Evolutionary conservation across 192 early-diverging fungal species (phyloP).

Genomic region (Backusella psychrophila): DNA sequence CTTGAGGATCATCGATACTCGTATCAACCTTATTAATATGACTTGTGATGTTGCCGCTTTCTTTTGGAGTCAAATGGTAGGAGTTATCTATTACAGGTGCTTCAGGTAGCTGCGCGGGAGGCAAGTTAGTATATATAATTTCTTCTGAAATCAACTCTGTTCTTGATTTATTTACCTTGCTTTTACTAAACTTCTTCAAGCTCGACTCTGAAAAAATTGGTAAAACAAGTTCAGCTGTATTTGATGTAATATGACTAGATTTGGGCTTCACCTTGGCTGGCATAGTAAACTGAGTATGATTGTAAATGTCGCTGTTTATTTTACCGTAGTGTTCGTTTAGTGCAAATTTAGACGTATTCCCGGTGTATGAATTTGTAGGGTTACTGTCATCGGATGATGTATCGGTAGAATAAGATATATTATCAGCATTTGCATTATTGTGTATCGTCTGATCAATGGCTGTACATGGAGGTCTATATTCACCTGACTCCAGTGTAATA

Average conservation of each 20-base stretch:
- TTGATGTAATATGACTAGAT: not conserved
- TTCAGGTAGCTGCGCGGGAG: not conserved
- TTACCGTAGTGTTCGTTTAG: not conserved
- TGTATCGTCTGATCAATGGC: not conserved
- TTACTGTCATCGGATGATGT: not conserved
- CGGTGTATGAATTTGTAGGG: not conserved
- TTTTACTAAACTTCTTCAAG: not conserved
- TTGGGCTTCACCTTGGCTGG: not conserved
- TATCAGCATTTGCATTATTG: not conserved
- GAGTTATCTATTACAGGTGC: not conserved
- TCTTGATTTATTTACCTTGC: not conserved
- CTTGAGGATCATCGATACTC: not conserved
- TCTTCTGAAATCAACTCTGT: not conserved
- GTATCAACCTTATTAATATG: not conserved
- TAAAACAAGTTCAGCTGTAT: not conserved
- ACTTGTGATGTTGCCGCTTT: not conserved
- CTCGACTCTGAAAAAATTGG: not conserved
- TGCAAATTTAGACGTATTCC: not conserved
- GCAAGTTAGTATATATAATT: not conserved
- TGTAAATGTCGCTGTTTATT: not conserved
- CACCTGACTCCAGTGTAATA: not conserved
- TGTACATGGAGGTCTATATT: not conserved
- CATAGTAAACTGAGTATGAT: not conserved
- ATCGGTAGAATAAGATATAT: not conserved
- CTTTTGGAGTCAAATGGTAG: not conserved